Base-by-base conservation (phyloP, 306 rosid genomes). In the Argentina anserina region DNA sequence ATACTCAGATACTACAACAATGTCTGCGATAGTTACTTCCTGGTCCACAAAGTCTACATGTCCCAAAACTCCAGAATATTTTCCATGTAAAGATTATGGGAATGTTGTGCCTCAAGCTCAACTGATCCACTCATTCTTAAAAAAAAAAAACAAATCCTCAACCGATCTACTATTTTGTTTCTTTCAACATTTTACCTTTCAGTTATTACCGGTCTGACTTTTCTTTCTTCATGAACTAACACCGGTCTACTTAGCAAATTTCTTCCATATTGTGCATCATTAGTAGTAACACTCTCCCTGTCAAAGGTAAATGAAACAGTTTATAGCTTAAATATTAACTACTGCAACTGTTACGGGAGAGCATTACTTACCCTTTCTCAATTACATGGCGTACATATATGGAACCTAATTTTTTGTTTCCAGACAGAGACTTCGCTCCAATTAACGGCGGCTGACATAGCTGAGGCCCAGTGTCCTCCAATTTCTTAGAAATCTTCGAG, bases 301-400 rank as follows among this genome's bases (percentile, higher is more conserved):
- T 80, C 65, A 72, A 76, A 78, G 65, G 70, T 62, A 62, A 70
- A 28, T 74, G 56, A 64, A 71, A 50, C 72, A 82, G 69, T 56
- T 71, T 43, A 76, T 26, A 72, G 76, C 59, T 60, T 46, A 70
- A 75, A 79, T 17, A 39, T 17, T 75, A 77, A 70, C 36, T 50
- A 74, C 29, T 63, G 72, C 55, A 83, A 26, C 68, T 72, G 59
- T 69, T 36, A 71, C 14, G 41, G 66, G 50, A 34, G 65, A 78
- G 72, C 72, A 70, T 64, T 40, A 75, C 90, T 41, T 53, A 88
- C 93, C 76, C 67, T 50, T 78, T 84, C 69, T 81, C 85, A 64
- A 62, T 59, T 71, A 80, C 71, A 60, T 81, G 70, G 73, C 67
- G 76, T 67, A 55, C 78, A 74, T n/a, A 71, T 76, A 63, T 71